A percentile compares a stretch with the other conserved stretches of the same genome.
Evolutionary conservation across 1,139 yeast genomes (phyloP).

Genomic region (Nakaseomyces bracarensis): DNA sequence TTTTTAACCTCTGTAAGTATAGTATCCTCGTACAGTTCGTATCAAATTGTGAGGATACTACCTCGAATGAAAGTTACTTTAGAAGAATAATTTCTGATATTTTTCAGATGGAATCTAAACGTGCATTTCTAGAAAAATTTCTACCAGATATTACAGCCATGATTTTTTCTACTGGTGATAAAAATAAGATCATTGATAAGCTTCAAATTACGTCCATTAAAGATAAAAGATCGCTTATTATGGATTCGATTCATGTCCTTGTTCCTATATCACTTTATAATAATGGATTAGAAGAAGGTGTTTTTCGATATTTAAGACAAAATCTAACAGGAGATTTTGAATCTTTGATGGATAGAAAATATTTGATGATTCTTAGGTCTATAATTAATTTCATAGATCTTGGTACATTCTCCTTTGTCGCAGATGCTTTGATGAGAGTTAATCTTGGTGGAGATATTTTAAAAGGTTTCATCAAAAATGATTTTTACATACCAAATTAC

Average conservation of each 20-base stretch:
- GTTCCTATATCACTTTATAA: not conserved
- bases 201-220: slow-evolving; percentile 1
- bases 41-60: not conserved
- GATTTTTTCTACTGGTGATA: slow-evolving; percentile 21
- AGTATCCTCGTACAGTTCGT: not conserved
- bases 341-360: slow-evolving; percentile 29
- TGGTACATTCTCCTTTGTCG: slow-evolving; percentile 26
- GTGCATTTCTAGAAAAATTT: slow-evolving; percentile 17
- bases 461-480: slow-evolving; percentile 8
- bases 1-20: not conserved
- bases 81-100: slow-evolving; percentile 8
- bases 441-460: slow-evolving; percentile 10
- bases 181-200: slow-evolving; percentile 8
- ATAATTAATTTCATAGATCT: slow-evolving; percentile 39
- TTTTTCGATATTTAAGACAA: too few relatives aligned
- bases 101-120: slow-evolving; percentile 20
- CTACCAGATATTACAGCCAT: slow-evolving; percentile 17
- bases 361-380: slow-evolving; percentile 31
- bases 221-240: not conserved
- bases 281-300: not conserved
- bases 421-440: slow-evolving; percentile 15
- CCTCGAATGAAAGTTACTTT: not conserved
- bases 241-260: not conserved
- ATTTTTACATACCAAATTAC: slow-evolving; percentile 9
- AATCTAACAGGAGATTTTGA: too few relatives aligned